Evolutionary conservation across 2,329 filamentous ascomycete genomes (phyloP).

Genomic region (Fusarium staphyleae): DNA sequence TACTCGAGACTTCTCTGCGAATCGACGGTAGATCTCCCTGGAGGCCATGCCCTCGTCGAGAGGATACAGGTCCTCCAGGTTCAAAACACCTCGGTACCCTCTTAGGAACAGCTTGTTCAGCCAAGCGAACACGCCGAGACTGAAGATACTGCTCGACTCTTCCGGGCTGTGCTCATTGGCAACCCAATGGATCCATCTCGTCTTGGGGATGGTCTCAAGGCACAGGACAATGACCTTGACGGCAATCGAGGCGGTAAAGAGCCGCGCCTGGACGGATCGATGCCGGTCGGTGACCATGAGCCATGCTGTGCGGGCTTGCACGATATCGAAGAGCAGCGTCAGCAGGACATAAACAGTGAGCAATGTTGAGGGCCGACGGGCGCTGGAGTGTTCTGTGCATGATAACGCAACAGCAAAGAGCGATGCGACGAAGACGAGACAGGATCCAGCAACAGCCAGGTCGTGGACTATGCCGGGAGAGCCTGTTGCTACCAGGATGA

Average conservation of each 20-base stretch:
- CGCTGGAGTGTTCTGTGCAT: slow-evolving; percentile 47
- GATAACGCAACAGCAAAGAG: slow-evolving; percentile 44
- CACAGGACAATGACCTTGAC: slow-evolving; percentile 48
- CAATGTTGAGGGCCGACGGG: slow-evolving; percentile 52
- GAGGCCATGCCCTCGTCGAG: slow-evolving; percentile 43
- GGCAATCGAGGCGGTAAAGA: slow-evolving; percentile 47
- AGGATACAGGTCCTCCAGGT: slow-evolving; percentile 46
- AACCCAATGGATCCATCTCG: slow-evolving; percentile 50
- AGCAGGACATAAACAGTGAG: slow-evolving; percentile 52
- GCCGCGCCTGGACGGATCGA: slow-evolving; percentile 34
- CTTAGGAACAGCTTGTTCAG: slow-evolving; percentile 45
- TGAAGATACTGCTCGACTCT: slow-evolving; percentile 46
- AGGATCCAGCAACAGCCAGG: slow-evolving; percentile 40
- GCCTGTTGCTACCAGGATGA: slow-evolving; percentile 42
- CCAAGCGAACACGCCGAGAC: slow-evolving; percentile 47
- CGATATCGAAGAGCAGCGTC: slow-evolving; percentile 53
- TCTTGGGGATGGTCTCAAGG: slow-evolving; percentile 50
- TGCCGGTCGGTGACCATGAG: slow-evolving; percentile 39
- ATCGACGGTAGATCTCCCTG: slow-evolving; percentile 24
- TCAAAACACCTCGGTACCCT: slow-evolving; percentile 48
- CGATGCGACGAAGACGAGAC: slow-evolving; percentile 40
- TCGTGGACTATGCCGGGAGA: slow-evolving; percentile 22
- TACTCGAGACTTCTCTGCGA: slow-evolving; percentile 31
- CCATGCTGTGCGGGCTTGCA: slow-evolving; percentile 53
- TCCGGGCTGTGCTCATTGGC: slow-evolving; percentile 49